Percentiles rank a stretch among this genome's conserved stretches.
Conservation (phyloP, 106 monocot genomes). For the Platanthera guangdongensis region DNA sequence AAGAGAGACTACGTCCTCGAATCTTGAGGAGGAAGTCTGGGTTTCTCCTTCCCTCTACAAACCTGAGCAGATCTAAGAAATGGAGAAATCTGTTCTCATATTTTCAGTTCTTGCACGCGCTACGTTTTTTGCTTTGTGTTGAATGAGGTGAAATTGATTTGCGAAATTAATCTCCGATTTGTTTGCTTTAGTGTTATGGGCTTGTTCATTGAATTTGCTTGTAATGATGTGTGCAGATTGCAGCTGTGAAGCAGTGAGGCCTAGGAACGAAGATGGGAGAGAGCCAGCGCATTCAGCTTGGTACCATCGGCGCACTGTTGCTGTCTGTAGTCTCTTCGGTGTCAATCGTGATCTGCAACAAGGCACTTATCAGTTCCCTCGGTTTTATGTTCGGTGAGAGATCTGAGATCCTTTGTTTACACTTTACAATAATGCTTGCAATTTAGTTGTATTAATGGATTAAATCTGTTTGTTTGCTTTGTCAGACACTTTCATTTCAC, state of each 20-base stretch:
- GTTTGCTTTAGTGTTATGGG: background rate
- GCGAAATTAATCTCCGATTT: background rate
- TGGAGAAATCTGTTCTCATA: background rate
- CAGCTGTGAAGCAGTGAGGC: background rate
- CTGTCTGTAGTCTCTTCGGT: constrained; percentile 47
- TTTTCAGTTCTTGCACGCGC: background rate
- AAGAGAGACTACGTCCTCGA: background rate
- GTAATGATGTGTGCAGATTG: background rate
- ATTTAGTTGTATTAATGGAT: background rate
- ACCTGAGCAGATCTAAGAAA: background rate
- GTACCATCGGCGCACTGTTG: constrained; percentile 36
- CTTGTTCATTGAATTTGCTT: background rate
- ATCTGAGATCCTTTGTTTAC: background rate
- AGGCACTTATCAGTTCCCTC: constrained; percentile 45
- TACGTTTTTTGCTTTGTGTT: background rate
- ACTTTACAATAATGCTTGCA: background rate
- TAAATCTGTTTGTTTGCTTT: background rate
- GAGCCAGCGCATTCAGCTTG: constrained; percentile 22
- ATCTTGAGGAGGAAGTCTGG: background rate
- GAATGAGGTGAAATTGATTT: background rate
- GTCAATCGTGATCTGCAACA: constrained; percentile 52
- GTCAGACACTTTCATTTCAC: background rate
- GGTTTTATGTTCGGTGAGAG: constrained; percentile 41
- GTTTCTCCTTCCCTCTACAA: background rate
- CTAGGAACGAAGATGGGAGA: constrained; percentile 26